Percentiles rank a stretch among this genome's conserved stretches.
These are phyloP conservation scores for Fusarium annulatum DNA, from an alignment of 2,329 filamentous ascomycete genomes.

Conservation along the genomic window DNA sequence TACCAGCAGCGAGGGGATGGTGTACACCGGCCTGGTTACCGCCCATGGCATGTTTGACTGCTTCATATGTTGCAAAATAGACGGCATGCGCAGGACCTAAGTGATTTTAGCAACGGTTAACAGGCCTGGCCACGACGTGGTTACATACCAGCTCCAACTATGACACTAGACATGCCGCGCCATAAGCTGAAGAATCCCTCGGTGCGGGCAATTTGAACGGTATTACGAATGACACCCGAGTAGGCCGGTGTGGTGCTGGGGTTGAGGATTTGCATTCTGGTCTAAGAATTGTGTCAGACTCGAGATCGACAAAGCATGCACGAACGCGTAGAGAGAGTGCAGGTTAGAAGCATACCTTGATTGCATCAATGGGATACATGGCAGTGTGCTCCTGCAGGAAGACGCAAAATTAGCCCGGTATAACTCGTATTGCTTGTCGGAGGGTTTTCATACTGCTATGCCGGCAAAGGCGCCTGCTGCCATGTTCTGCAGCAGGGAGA, in stretches of 20 bases:
- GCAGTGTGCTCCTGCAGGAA: conserved; percentile 87
- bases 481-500: conserved; percentile 95
- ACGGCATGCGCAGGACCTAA: conserved; percentile 95
- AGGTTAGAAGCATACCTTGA: conserved; percentile 75
- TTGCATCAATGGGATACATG: conserved; percentile 98
- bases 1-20: conserved; percentile 93
- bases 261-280: conserved; percentile 96
- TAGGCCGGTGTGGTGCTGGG: conserved; percentile 84
- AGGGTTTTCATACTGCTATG: conserved; percentile 76
- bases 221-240: conserved; percentile 90
- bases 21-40: conserved; percentile 89
- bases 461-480: conserved; percentile 95
- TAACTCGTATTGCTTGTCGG: not conserved
- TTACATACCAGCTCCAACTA: conserved; percentile 87
- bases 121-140: not conserved
- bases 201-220: conserved; percentile 88
- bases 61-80: conserved; percentile 98
- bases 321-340: not conserved
- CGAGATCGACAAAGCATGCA: not conserved
- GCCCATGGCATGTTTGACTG: conserved; percentile 95
- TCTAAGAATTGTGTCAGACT: conserved; percentile 65
- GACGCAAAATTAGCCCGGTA: conserved; percentile 30
- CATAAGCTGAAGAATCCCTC: conserved; percentile 94
- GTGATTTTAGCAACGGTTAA: conserved; percentile 15
- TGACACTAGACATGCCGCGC: conserved; percentile 96